Evolutionary conservation across 306 rosid genomes (phyloP), one percentile per base, ranked within the genome.

Genomic region (Lotus japonicus): DNA sequence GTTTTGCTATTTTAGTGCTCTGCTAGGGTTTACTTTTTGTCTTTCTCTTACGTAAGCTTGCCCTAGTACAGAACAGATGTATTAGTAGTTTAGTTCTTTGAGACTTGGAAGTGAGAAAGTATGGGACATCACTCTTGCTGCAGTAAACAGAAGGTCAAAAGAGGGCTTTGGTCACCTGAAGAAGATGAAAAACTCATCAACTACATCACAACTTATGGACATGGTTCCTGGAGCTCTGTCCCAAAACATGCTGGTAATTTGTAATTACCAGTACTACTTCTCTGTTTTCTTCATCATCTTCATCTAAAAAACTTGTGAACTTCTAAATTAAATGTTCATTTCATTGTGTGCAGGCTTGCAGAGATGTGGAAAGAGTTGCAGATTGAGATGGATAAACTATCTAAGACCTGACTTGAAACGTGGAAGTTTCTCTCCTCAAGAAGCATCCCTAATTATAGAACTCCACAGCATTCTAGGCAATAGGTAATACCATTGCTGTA

Each of bases 41-140:
- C n/a, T n/a, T n/a, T n/a, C n/a, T n/a, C n/a, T n/a, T n/a, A n/a
- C n/a, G n/a, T n/a, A n/a, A n/a, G n/a, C n/a, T n/a, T n/a, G n/a
- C n/a, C n/a, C n/a, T n/a, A n/a, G n/a, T n/a, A n/a, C n/a, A n/a
- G n/a, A n/a, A n/a, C n/a, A n/a, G n/a, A n/a, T n/a, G n/a, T n/a
- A n/a, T n/a, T n/a, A n/a, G n/a, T n/a, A n/a, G n/a, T n/a, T n/a
- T n/a, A n/a, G 57, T 73, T 35, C 18, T 38, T 38, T 53, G 71
- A 43, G 41, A 41, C 12, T 21, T 21, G 26, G 3, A 21, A 21
- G 1, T 21, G 26, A 21, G 26, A 21, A 21, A 36, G 2, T 31
- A 92, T 90, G 98, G 98, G 88, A 14, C 94, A 89, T 63, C 98
- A 90, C 85, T 86, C 97, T 48, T 94, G 99, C 78, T 90, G 99